These are phyloP conservation scores for Kwoniella sp. DNA, from an alignment of 768 basidiomycete genomes.

Conservation along the genomic window DNA sequence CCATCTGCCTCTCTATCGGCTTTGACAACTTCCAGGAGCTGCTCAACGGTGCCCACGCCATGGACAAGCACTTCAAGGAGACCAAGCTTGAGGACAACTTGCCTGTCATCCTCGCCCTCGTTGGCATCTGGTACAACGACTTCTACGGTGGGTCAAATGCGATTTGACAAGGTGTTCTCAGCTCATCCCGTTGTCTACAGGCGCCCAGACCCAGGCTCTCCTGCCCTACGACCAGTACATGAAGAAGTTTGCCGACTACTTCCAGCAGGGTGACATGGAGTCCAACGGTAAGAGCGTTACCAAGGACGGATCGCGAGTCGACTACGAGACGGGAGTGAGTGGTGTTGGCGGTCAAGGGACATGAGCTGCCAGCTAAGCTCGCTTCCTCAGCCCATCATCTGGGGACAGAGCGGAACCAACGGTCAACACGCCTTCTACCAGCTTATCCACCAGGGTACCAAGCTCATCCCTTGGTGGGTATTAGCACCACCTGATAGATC, in stretches of 20 bases:
- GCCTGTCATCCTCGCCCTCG: conserved; percentile 79
- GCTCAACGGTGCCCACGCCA: conserved; percentile 86
- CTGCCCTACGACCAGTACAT: conserved; percentile 98
- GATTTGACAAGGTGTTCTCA: no score
- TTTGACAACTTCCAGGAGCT: conserved; percentile 89
- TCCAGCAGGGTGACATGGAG: conserved; percentile 99
- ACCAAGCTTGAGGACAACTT: conserved; percentile 83
- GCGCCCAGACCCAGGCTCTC: conserved; percentile 88
- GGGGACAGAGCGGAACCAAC: conserved; percentile 97
- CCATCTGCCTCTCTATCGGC: conserved; percentile 87
- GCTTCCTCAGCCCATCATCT: conserved; percentile 79
- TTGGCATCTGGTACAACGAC: conserved; percentile 99
- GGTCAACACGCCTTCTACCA: conserved; percentile 99
- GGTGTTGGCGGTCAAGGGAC: not conserved
- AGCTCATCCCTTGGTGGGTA: conserved; percentile 51
- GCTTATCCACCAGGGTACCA: conserved; percentile 57
- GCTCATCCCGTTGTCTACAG: conserved; percentile 45
- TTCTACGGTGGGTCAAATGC: conserved; percentile 64
- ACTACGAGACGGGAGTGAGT: conserved; percentile 92
- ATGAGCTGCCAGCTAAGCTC: conserved; percentile 4
- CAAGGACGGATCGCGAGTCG: conserved; percentile 83
- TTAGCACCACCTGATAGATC: no score
- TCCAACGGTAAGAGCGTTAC: conserved; percentile 97
- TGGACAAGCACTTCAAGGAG: conserved; percentile 95
- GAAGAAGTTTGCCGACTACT: conserved; percentile 99